Evolutionary conservation across 345 rosid species (phyloP).

Genomic region (Salix caprea): DNA sequence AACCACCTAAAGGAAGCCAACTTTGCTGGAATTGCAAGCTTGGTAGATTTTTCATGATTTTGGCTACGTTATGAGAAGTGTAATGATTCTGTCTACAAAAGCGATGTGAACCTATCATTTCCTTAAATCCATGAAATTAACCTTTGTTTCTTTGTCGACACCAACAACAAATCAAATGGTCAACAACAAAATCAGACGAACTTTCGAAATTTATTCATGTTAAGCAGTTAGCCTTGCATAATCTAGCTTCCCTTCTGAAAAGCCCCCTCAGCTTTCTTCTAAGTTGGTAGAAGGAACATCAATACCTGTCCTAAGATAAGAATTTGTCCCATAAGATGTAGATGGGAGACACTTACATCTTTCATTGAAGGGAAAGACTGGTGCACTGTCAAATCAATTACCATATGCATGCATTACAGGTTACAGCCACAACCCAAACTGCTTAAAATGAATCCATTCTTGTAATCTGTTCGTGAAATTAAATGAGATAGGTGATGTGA

Average conservation of each 20-base stretch:
- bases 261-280: background rate
- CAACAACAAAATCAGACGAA: background rate
- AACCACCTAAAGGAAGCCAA: conserved; percentile 12
- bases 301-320: background rate
- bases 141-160: background rate
- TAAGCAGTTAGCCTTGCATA: background rate
- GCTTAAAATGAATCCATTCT: background rate
- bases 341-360: background rate
- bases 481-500: background rate
- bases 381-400: background rate
- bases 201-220: background rate
- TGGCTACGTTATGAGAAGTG: background rate
- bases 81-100: background rate
- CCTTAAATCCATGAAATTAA: background rate
- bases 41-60: conserved; percentile 11
- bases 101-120: background rate
- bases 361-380: background rate
- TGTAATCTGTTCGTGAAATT: background rate
- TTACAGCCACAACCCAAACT: background rate
- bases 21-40: conserved; percentile 48
- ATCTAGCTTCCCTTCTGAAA: background rate
- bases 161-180: background rate
- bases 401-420: background rate
- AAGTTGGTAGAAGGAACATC: background rate
- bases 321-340: background rate